Percentiles rank a stretch among this genome's conserved stretches.
These are phyloP conservation scores for Gymnopus androsaceus DNA, from an alignment of 1,284 basidiomycete species.

Conservation along the genomic window DNA sequence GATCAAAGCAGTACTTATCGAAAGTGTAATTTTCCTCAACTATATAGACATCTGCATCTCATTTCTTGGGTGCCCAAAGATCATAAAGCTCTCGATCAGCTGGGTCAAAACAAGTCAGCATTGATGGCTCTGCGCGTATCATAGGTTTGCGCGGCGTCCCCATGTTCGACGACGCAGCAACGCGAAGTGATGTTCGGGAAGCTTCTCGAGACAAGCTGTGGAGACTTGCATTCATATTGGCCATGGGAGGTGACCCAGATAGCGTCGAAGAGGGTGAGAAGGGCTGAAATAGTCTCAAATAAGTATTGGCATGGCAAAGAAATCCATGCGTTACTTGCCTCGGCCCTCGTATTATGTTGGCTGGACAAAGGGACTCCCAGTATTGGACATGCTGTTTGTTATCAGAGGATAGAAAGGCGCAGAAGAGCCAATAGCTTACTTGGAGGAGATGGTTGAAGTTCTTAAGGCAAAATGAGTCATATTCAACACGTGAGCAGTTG, in stretches of 20 bases:
- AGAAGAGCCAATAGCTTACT: too few relatives aligned
- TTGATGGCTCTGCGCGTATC: constrained; percentile 63
- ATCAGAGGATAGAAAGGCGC: too few relatives aligned
- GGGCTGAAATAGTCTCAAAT: not conserved
- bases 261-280: constrained; percentile 33
- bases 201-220: constrained; percentile 20
- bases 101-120: constrained; percentile 72
- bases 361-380: not conserved
- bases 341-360: not conserved
- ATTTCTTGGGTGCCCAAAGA: constrained; percentile 63
- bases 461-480: too few relatives aligned
- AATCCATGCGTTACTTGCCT: not conserved
- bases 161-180: constrained; percentile 25
- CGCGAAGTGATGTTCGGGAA: constrained; percentile 30
- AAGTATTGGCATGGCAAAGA: not conserved
- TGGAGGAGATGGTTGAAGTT: too few relatives aligned
- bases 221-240: constrained; percentile 8
- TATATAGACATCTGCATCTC: not conserved
- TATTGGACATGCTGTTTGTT: not conserved
- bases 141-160: constrained; percentile 40
- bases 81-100: constrained; percentile 72
- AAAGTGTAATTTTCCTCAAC: not conserved
- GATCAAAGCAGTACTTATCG: not conserved
- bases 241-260: constrained; percentile 31
- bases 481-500: not conserved